phyloP scores from a whole-genome alignment of 1,284 basidiomycete species.

The Leccinum solheimii region DNA sequence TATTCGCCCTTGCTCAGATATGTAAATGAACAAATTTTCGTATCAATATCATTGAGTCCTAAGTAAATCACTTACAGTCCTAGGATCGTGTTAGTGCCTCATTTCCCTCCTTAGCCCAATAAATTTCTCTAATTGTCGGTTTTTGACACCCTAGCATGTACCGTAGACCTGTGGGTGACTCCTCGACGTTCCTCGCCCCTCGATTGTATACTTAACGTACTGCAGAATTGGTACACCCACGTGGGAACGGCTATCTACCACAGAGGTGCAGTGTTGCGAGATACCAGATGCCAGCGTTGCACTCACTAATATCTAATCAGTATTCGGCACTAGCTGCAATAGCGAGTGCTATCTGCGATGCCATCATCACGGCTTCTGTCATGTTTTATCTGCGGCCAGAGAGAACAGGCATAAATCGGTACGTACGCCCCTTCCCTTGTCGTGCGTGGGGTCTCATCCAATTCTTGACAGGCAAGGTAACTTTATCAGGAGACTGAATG shows the following conservation, averaged over 20 bases:
- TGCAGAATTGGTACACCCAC: conserved; percentile 18
- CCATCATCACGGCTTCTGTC: conserved; percentile 21
- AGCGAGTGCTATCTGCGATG: conserved; percentile 23
- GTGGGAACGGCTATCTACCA: not conserved
- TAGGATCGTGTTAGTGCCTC: conserved; percentile 20
- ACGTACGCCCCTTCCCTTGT: not conserved
- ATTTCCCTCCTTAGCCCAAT: not conserved
- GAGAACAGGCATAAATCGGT: conserved; percentile 20
- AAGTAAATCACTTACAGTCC: conserved; percentile 1
- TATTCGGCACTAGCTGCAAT: conserved; percentile 6
- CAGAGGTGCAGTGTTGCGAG: conserved; percentile 4
- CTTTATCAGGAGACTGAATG: conserved; percentile 18
- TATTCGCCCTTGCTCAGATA: conserved; percentile 13
- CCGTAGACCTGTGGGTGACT: conserved; percentile 6
- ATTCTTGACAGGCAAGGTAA: conserved; percentile 1
- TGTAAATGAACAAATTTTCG: conserved; percentile 8
- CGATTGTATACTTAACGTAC: not conserved
- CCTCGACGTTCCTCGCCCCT: not conserved
- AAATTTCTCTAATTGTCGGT: not conserved
- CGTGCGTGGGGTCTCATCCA: too few relatives aligned
- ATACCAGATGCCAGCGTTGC: not conserved
- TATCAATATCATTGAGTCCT: not conserved
- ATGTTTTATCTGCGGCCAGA: conserved; percentile 21
- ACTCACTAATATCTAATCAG: conserved; percentile 7
- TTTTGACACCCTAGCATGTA: conserved; percentile 7